Base-by-base conservation (phyloP, 108 stramenopile species). In the Seminavis robusta region DNA sequence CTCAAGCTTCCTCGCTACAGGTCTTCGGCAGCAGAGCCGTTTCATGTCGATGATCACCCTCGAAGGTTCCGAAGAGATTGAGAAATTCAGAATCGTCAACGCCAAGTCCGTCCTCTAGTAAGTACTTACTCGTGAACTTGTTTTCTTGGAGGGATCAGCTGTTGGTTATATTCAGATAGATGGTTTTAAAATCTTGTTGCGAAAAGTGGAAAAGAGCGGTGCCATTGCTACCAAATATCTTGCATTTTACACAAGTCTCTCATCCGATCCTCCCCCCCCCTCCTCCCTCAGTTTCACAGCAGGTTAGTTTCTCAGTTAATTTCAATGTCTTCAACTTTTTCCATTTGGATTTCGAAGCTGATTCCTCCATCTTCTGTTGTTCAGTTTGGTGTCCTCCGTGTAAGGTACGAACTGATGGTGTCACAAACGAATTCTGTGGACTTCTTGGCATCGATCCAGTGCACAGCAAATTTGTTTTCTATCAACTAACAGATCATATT, bases 11-110 rank as follows among this genome's bases (percentile, higher is more conserved):
- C n/a, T n/a, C n/a, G n/a, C n/a, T n/a, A n/a, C n/a, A n/a, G n/a
- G n/a, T n/a, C n/a, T n/a, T n/a, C n/a, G n/a, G n/a, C n/a, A n/a
- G n/a, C n/a, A n/a, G n/a, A n/a, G n/a, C n/a, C n/a, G n/a, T n/a
- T n/a, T n/a, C n/a, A n/a, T 86, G 79, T 80, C 88, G 5, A 80
- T 90, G 23, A 67, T 71, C 47, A 69, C 61, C 27, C 65, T 90
- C 30, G 56, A 65, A 30, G 83, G 84, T 59, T 39, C 32, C 26
- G 79, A 77, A 23, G 82, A 80, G 0, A 83, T 84, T n/a, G 67
- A 81, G 21, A 83, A 86, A 33, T 90, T 90, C 45, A 74, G 60
- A 21, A 59, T 65, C 44, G 43, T 84, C 33, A 83, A 90, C 32
- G 27, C 56, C 32, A 81, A 86, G 66, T 73, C 78, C 4, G 63